These are phyloP conservation scores for Naganishia onofrii DNA, from an alignment of 768 basidiomycete genomes.

Conservation along the genomic window DNA sequence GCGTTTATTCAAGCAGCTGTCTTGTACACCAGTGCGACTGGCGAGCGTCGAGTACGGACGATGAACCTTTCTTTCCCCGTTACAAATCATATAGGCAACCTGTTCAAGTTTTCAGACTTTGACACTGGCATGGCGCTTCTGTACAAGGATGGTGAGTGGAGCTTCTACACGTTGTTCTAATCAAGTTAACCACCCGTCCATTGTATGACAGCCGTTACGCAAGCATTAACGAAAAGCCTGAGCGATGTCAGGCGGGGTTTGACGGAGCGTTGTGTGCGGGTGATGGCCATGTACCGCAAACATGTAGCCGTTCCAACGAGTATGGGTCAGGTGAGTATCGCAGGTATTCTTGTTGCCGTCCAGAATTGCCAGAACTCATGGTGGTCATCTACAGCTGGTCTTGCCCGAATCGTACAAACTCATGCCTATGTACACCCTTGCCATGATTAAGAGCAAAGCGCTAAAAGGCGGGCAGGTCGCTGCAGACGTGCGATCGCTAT, in stretches of 20 bases:
- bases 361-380: conserved; percentile 9
- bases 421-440: conserved; percentile 75
- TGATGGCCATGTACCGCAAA: conserved; percentile 80
- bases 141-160: conserved; percentile 68
- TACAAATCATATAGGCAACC: conserved; percentile 77
- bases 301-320: conserved; percentile 79
- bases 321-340: conserved; percentile 66
- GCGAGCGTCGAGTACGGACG: conserved; percentile 77
- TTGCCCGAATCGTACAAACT: conserved; percentile 89
- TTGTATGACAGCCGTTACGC: conserved; percentile 62
- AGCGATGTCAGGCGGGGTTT: conserved; percentile 77
- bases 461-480: conserved; percentile 93
- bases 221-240: conserved; percentile 63
- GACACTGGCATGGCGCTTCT: conserved; percentile 74
- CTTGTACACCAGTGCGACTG: conserved; percentile 74
- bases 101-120: conserved; percentile 87
- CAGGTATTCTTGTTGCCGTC: neutral
- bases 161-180: neutral
- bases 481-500: conserved; percentile 88
- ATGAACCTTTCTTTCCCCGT: conserved; percentile 82
- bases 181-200: neutral
- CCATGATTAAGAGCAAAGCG: conserved; percentile 81
- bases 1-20: conserved; percentile 82
- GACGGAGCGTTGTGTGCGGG: conserved; percentile 74
- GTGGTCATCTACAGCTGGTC: conserved; percentile 63